Percentiles rank a stretch among this genome's conserved stretches.
Conservation (phyloP, 2,329 filamentous ascomycete genomes). For the Scedosporium boydii region DNA sequence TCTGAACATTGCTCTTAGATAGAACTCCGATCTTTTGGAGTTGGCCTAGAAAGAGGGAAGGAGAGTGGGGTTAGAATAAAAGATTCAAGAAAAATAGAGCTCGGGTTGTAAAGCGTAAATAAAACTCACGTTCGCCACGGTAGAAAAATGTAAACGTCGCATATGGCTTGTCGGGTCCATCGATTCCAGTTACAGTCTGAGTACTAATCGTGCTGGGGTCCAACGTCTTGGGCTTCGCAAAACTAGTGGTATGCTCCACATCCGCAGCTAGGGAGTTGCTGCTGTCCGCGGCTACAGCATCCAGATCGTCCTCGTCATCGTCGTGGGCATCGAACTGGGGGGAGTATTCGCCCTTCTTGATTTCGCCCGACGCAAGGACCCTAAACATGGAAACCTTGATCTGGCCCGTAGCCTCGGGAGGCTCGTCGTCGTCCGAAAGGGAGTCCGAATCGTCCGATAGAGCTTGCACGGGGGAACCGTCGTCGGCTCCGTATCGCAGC, state of each 20-base stretch:
- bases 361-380: slow-evolving; percentile 89
- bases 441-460: slow-evolving; percentile 53
- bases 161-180: slow-evolving; percentile 91
- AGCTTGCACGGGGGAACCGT: slow-evolving; percentile 63
- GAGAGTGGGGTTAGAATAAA: slow-evolving; percentile 11
- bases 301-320: slow-evolving; percentile 66
- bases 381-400: slow-evolving; percentile 97
- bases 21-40: slow-evolving; percentile 93
- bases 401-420: slow-evolving; percentile 88
- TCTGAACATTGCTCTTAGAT: slow-evolving; percentile 54
- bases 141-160: slow-evolving; percentile 98
- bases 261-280: slow-evolving; percentile 57
- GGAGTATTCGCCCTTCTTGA: slow-evolving; percentile 96
- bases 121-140: slow-evolving; percentile 74
- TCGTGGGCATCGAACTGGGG: slow-evolving; percentile 96
- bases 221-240: slow-evolving; percentile 89
- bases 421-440: slow-evolving; percentile 66
- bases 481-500: slow-evolving; percentile 72
- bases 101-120: neutral
- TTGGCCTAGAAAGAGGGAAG: slow-evolving; percentile 53
- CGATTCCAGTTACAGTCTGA: slow-evolving; percentile 97
- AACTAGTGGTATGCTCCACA: slow-evolving; percentile 94
- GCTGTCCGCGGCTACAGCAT: slow-evolving; percentile 5
- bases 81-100: slow-evolving; percentile 1
- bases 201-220: slow-evolving; percentile 98